Evolutionary conservation across 2,329 filamentous ascomycete species (phyloP), one percentile per base, ranked within the genome.

Genomic region (Dendrostoma leiphaemia): DNA sequence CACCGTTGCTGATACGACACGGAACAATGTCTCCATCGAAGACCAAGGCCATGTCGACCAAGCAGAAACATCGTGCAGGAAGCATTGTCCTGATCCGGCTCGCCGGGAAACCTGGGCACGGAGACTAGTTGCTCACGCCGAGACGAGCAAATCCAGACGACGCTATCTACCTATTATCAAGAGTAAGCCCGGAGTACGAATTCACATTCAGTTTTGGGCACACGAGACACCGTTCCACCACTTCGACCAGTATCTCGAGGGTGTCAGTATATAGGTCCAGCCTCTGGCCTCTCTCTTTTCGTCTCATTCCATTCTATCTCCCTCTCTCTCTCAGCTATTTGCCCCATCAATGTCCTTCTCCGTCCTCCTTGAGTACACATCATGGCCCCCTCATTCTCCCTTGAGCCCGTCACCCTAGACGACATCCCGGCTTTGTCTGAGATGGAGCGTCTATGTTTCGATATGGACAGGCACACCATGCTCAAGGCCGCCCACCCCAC

Each of bases 361-460:
- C 24, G 17, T 23, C 19, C 21, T 6, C 37, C 4, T 6, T 2
- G 6, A 6, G 1, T 13, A 45, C 10, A 9, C 29, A 19, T 29
- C 28, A 50, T 50, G 48, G 23, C 31, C 13, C 24, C 35, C 1
- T 38, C 45, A 21, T 53, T 57, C n/a, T 45, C 53, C 9, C 50
- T 59, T 10, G 19, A 35, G 4, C 53, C 53, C 19, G 41, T 56
- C 21, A 43, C 49, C 15, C 29, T 51, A 6, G 43, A 43, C 5
- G 71, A 74, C 57, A 57, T 68, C 31, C 59, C 65, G 5, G 53
- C 52, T n/a, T 63, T 74, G 55, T 51, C 67, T 29, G 51, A 59
- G 10, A 62, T 70, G 57, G 59, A 64, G 48, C 60, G 64, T 47
- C 61, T 64, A 24, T 65, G 69, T 41, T 74, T 73, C 45, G 56